Evolutionary conservation across 805 yeast genomes (phyloP).

Genomic region (Spathaspora boniae): DNA sequence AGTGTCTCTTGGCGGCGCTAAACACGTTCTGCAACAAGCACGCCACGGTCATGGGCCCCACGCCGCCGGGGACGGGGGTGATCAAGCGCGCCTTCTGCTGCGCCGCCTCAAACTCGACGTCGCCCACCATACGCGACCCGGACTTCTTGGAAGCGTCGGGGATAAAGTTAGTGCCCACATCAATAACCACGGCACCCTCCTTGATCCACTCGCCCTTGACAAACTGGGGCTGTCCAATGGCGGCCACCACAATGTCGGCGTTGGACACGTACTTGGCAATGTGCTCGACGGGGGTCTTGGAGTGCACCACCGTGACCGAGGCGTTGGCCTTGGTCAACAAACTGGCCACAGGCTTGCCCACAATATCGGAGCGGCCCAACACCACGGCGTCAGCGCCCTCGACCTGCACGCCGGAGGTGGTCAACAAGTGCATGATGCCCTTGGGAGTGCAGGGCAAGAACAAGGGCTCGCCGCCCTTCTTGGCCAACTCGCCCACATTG

Average conservation of each 20-base stretch:
- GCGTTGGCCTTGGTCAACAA: conserved; percentile 69
- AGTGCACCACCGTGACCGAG: conserved; percentile 74
- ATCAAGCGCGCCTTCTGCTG: conserved; percentile 54
- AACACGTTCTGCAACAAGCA: conserved; percentile 72
- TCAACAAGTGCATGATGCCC: conserved; percentile 66
- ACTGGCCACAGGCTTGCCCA: conserved; percentile 76
- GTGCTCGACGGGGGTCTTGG: conserved; percentile 53
- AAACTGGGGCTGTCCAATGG: conserved; percentile 68
- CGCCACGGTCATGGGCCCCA: conserved; percentile 90
- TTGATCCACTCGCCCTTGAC: conserved; percentile 77
- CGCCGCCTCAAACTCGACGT: conserved; percentile 63
- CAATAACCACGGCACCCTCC: conserved; percentile 65
- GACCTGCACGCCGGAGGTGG: conserved; percentile 52
- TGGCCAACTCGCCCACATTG: conserved; percentile 75
- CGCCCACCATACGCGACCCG: conserved; percentile 74
- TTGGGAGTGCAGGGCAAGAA: conserved; percentile 84
- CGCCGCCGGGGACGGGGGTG: conserved; percentile 93
- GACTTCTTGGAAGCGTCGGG: conserved; percentile 63
- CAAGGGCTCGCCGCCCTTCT: conserved; percentile 65
- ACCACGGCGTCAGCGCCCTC: conserved; percentile 77
- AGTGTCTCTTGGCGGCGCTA: conserved; percentile 58
- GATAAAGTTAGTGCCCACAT: conserved; percentile 79
- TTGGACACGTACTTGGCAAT: conserved; percentile 44
- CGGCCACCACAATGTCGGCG: conserved; percentile 78
- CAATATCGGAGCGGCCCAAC: conserved; percentile 81